A percentile compares a stretch with the other conserved stretches of the same genome.
Conservation (phyloP, 2,329 filamentous ascomycete genomes). For the Escovopsis sp. region DNA sequence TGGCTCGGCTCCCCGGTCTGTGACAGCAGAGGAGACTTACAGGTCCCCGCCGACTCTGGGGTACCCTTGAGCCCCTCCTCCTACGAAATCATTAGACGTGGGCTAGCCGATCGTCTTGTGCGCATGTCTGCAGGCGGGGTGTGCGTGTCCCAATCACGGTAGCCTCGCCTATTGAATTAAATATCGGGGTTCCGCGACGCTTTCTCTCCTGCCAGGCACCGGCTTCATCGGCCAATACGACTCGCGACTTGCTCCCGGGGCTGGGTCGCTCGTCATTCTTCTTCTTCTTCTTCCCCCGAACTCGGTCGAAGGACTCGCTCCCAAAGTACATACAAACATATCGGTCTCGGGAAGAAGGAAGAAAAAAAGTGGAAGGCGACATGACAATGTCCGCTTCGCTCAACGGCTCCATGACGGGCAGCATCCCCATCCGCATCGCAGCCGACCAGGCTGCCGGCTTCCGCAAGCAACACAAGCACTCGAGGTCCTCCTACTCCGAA, state of each 20-base stretch:
- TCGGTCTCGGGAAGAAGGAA: background rate
- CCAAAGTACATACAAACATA: no score
- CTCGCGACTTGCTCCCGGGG: no score
- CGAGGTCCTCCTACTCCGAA: slow-evolving; percentile 45
- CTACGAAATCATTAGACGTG: slow-evolving; percentile 4
- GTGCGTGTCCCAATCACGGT: slow-evolving; percentile 11
- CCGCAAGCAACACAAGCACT: slow-evolving; percentile 41
- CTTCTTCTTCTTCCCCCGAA: slow-evolving; percentile 5
- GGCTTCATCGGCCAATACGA: no score
- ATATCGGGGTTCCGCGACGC: slow-evolving; percentile 3
- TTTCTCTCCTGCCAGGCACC: no score
- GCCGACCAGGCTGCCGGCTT: slow-evolving; percentile 20
- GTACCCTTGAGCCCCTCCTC: slow-evolving; percentile 3
- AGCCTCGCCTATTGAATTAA: slow-evolving; percentile 12
- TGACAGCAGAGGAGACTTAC: slow-evolving; percentile 7
- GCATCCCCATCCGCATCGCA: slow-evolving; percentile 22
- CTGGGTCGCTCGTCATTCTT: slow-evolving; percentile 1
- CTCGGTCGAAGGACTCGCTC: slow-evolving; percentile 7
- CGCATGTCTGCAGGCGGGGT: slow-evolving; percentile 8
- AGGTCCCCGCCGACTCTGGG: slow-evolving; percentile 3
- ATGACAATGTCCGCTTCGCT: slow-evolving; percentile 24
- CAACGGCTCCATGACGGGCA: slow-evolving; percentile 21
- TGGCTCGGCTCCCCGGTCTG: slow-evolving; percentile 8
- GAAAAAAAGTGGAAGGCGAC: no score
- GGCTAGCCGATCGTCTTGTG: slow-evolving; percentile 4